These are phyloP conservation scores for Thermomyces lanuginosus DNA, from an alignment of 2,329 filamentous ascomycete genomes.

Conservation along the genomic window DNA sequence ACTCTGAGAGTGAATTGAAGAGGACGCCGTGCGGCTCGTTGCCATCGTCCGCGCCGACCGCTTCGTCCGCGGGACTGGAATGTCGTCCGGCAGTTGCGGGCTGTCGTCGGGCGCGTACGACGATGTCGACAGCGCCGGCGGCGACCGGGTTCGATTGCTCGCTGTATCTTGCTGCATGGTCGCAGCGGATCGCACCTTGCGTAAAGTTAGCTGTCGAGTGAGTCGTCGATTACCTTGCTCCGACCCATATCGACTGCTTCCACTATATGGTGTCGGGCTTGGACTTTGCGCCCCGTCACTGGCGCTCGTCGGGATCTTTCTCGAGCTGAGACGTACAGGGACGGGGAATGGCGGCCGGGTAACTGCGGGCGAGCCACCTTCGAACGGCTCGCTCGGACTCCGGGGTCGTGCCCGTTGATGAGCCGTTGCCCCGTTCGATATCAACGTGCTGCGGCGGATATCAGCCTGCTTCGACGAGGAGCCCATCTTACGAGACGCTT, in stretches of 20 bases:
- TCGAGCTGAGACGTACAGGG: slow-evolving; percentile 72
- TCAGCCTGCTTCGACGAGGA: slow-evolving; percentile 37
- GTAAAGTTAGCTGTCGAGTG: slow-evolving; percentile 44
- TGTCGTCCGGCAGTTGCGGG: slow-evolving; percentile 56
- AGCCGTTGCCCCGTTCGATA: slow-evolving; percentile 58
- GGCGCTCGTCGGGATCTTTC: slow-evolving; percentile 49
- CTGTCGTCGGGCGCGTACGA: slow-evolving; percentile 55
- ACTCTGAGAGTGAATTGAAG: slow-evolving; percentile 17
- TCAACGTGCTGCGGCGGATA: slow-evolving; percentile 64
- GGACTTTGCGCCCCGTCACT: slow-evolving; percentile 70
- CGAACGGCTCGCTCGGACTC: slow-evolving; percentile 30
- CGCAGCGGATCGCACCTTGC: slow-evolving; percentile 73
- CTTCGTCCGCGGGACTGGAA: slow-evolving; percentile 36
- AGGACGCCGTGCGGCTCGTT: slow-evolving; percentile 11
- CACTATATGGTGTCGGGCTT: slow-evolving; percentile 52
- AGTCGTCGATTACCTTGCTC: slow-evolving; percentile 39
- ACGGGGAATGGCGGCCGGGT: slow-evolving; percentile 70
- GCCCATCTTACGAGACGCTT: too few species aligned
- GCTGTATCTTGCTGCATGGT: slow-evolving; percentile 43
- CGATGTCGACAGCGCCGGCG: slow-evolving; percentile 44
- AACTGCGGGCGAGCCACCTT: slow-evolving; percentile 21
- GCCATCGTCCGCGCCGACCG: slow-evolving; percentile 11
- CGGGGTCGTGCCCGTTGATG: slow-evolving; percentile 48
- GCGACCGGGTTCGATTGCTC: slow-evolving; percentile 28
- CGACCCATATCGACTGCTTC: slow-evolving; percentile 39